These are phyloP conservation scores for Dioszegia aurantiaca DNA, from an alignment of 768 basidiomycete genomes.

Conservation along the genomic window DNA sequence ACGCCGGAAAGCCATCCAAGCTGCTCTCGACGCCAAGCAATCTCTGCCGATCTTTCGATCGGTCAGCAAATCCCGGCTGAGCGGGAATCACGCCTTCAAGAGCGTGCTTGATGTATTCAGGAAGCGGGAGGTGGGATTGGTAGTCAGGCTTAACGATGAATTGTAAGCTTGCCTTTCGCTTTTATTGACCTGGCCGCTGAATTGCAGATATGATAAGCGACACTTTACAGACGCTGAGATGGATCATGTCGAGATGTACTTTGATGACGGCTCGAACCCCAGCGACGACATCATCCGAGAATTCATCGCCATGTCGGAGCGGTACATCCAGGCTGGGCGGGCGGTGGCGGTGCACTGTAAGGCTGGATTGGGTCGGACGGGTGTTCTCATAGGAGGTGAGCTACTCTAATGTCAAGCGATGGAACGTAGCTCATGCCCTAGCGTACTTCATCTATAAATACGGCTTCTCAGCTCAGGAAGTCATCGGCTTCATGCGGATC, in stretches of 20 bases:
- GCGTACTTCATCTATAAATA: constrained; percentile 99
- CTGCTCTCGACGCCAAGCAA: not conserved
- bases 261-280: constrained; percentile 97
- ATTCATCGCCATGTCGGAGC: constrained; percentile 83
- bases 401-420: not conserved
- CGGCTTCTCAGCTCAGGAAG: constrained; percentile 91
- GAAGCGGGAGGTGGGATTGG: constrained; percentile 77
- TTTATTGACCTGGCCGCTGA: constrained; percentile 55
- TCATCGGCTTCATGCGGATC: constrained; percentile 97
- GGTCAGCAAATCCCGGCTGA: constrained; percentile 62
- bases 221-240: constrained; percentile 35
- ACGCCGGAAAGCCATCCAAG: not conserved
- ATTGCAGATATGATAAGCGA: constrained; percentile 34
- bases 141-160: constrained; percentile 89
- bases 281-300: constrained; percentile 89
- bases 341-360: constrained; percentile 75
- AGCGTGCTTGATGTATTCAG: constrained; percentile 94
- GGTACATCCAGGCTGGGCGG: constrained; percentile 65
- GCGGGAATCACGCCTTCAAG: constrained; percentile 57
- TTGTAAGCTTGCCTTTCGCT: constrained; percentile 64
- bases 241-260: constrained; percentile 64
- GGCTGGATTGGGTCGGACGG: constrained; percentile 92
- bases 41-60: not conserved
- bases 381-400: constrained; percentile 78
- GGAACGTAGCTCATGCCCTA: constrained; percentile 22